Conservation (phyloP, 1,284 basidiomycete species). For the Psilocybe mexicana region DNA sequence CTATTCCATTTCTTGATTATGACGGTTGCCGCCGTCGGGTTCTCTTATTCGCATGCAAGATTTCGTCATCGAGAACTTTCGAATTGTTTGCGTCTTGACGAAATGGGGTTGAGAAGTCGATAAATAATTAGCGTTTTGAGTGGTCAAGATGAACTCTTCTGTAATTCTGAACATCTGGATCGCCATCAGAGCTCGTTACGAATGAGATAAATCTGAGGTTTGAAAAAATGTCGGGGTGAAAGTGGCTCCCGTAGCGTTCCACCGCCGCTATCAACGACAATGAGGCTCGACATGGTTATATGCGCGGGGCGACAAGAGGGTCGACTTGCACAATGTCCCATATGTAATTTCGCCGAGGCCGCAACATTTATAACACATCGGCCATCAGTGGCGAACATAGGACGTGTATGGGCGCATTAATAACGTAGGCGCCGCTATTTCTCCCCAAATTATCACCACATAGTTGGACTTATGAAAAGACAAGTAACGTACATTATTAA, state of each 20-base stretch:
- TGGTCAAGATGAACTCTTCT: not conserved
- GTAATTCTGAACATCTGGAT: not conserved
- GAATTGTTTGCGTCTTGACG: not conserved
- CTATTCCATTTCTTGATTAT: not conserved
- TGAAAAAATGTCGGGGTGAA: not conserved
- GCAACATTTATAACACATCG: not conserved
- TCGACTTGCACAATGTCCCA: not conserved
- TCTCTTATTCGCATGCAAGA: not conserved
- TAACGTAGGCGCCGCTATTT: conserved; percentile 3
- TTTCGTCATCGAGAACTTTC: not conserved
- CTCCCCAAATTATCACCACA: conserved; percentile 2
- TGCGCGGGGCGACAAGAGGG: conserved; percentile 4
- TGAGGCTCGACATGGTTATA: not conserved
- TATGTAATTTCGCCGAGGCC: not conserved
- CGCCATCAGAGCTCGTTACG: not conserved
- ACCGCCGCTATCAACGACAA: not conserved
- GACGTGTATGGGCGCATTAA: not conserved
- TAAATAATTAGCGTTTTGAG: not conserved
- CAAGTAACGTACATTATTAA: conserved; percentile 1
- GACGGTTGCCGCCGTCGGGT: conserved; percentile 1
- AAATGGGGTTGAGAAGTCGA: not conserved
- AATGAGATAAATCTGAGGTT: not conserved
- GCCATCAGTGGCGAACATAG: not conserved
- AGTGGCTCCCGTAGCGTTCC: not conserved
- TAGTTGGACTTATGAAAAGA: not conserved